Evolutionary conservation across 306 rosid species (phyloP).

Genomic region (Arachis hypogaea): DNA sequence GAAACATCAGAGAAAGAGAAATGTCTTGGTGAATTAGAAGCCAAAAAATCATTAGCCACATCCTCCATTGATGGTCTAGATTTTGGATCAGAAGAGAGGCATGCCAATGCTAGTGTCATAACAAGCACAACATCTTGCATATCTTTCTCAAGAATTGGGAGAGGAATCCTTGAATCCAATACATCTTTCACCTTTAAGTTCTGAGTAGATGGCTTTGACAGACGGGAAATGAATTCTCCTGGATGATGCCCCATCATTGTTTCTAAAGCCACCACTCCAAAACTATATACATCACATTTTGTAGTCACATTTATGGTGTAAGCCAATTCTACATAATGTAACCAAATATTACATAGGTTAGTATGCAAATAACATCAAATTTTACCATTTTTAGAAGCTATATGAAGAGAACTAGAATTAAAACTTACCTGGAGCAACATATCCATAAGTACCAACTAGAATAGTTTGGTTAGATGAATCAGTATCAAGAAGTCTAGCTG

Average conservation of each 20-base stretch:
- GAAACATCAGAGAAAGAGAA: conserved; percentile 10
- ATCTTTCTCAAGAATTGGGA: conserved; percentile 17
- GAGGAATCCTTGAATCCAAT: conserved; percentile 9
- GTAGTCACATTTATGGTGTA: conserved; percentile 19
- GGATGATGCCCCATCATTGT: conserved; percentile 36
- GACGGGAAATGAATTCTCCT: conserved; percentile 13
- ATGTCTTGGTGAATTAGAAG: conserved; percentile 2
- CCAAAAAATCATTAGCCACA: conserved; percentile 21
- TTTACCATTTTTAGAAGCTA: not conserved
- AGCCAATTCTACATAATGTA: conserved; percentile 19
- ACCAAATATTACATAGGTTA: not conserved
- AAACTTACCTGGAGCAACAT: conserved; percentile 35
- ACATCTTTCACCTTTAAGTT: conserved; percentile 22
- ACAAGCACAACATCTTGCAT: conserved; percentile 27
- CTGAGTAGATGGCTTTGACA: conserved; percentile 1
- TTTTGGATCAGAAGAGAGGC: conserved; percentile 1
- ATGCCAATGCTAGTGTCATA: conserved; percentile 17
- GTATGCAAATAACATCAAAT: not conserved
- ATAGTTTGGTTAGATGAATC: conserved; percentile 26
- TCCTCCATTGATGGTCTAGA: conserved; percentile 18
- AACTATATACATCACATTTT: conserved; percentile 38
- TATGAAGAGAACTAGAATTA: not conserved
- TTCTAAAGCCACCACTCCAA: conserved; percentile 38
- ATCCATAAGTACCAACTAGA: conserved; percentile 20
- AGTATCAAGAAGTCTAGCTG: conserved; percentile 28